Evolutionary conservation across 2,329 filamentous ascomycete genomes (phyloP).

Genomic region (Fusarium nanum): DNA sequence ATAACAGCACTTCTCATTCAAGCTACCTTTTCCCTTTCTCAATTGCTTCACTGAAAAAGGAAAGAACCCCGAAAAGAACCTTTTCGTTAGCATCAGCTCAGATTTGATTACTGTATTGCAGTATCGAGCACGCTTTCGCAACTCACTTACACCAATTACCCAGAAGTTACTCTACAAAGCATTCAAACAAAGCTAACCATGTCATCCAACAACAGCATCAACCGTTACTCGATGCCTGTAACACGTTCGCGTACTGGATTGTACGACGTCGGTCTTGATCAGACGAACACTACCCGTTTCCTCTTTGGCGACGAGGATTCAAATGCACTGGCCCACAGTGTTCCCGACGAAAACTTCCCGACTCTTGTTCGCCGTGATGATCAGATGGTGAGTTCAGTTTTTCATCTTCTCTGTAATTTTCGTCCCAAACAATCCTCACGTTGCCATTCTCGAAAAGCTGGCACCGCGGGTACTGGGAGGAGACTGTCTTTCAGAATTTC

Average conservation of each 20-base stretch:
- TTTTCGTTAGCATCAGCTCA: background rate
- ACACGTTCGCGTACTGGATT: conserved; percentile 75
- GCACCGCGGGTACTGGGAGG: background rate
- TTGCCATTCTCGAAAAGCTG: background rate
- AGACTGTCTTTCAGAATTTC: conserved; percentile 25
- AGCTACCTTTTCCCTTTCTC: background rate
- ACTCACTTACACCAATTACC: background rate
- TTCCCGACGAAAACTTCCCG: conserved; percentile 86
- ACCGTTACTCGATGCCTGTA: conserved; percentile 95
- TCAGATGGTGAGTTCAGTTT: conserved; percentile 62
- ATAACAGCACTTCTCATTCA: background rate
- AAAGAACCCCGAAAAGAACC: background rate
- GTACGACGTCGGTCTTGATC: conserved; percentile 78
- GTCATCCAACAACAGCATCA: conserved; percentile 66
- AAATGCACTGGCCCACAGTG: conserved; percentile 59
- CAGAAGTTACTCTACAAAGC: background rate
- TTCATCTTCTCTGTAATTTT: conserved; percentile 5
- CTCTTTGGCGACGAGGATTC: conserved; percentile 83
- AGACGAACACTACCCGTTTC: conserved; percentile 86
- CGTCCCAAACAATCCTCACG: background rate
- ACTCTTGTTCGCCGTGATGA: conserved; percentile 77
- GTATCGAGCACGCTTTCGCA: background rate
- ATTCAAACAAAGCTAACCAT: conserved; percentile 36
- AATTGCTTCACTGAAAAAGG: background rate
- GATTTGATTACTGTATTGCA: background rate